phyloP scores from a whole-genome alignment of 768 basidiomycete species.

The Crucibulum laeve region DNA sequence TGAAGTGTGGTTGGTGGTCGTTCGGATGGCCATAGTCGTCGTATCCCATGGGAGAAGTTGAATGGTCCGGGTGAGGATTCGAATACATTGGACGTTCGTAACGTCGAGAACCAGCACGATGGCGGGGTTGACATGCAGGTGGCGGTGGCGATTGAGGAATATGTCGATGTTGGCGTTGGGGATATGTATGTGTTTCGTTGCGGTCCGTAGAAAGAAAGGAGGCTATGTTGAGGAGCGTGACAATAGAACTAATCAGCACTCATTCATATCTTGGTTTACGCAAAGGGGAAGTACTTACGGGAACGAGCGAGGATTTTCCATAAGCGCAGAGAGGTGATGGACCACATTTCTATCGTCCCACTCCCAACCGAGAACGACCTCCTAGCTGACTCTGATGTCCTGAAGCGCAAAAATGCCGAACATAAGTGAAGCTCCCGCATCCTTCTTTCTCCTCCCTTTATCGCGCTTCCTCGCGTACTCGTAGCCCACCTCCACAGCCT shows the following conservation, averaged over 20 bases:
- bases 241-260: constrained; percentile 13
- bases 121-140: too few species aligned
- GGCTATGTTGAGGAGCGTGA: constrained; percentile 12
- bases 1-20: too few species aligned
- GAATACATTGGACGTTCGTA: too few species aligned
- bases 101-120: too few species aligned
- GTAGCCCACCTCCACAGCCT: too few species aligned
- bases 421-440: constrained; percentile 35
- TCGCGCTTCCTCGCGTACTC: constrained; percentile 7
- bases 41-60: too few species aligned
- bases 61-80: too few species aligned
- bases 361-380: constrained; percentile 91
- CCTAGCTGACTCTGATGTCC: constrained; percentile 74
- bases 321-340: constrained; percentile 68
- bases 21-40: too few species aligned
- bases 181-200: neutral
- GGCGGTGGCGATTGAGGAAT: constrained; percentile 6
- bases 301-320: constrained; percentile 53
- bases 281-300: constrained; percentile 39
- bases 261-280: constrained; percentile 4
- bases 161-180: neutral
- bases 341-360: constrained; percentile 93
- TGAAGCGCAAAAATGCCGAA: constrained; percentile 81
- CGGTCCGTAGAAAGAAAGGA: constrained; percentile 1
- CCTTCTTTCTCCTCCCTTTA: constrained; percentile 14